Evolutionary conservation across 768 basidiomycete genomes (phyloP).

Genomic region (Punctularia strigosozonata): DNA sequence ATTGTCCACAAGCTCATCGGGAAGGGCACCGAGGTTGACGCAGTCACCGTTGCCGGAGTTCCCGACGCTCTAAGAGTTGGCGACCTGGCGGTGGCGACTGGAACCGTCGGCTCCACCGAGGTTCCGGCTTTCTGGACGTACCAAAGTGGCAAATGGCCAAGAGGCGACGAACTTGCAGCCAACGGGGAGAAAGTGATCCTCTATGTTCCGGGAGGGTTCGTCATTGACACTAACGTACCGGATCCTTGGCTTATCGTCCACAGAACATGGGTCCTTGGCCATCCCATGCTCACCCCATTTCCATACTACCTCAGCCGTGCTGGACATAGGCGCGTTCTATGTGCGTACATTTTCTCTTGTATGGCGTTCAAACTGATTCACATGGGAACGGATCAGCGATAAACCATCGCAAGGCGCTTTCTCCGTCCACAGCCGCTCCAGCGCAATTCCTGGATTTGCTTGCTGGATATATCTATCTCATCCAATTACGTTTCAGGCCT

Average conservation of each 20-base stretch:
- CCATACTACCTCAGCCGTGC: not conserved
- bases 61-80: not conserved
- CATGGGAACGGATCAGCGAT: too few relatives aligned
- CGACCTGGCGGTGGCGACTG: not conserved
- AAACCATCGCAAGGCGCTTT: constrained; percentile 1
- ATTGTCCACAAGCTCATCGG: too few relatives aligned
- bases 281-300: not conserved
- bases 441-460: constrained; percentile 2
- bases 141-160: not conserved
- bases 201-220: not conserved
- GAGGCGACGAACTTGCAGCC: not conserved
- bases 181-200: not conserved
- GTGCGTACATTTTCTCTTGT: too few relatives aligned
- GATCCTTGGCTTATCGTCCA: too few relatives aligned
- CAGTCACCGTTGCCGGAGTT: not conserved
- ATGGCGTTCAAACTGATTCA: too few relatives aligned
- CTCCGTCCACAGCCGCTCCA: not conserved
- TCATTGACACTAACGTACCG: too few relatives aligned
- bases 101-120: not conserved
- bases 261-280: too few relatives aligned
- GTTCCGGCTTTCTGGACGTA: not conserved
- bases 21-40: not conserved
- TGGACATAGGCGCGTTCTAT: not conserved
- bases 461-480: constrained; percentile 4
- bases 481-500: constrained; percentile 9